A percentile compares a stretch with the other conserved stretches of the same genome.
Conservation (phyloP, 2,329 filamentous ascomycete genomes). For the Fusarium proliferatum region DNA sequence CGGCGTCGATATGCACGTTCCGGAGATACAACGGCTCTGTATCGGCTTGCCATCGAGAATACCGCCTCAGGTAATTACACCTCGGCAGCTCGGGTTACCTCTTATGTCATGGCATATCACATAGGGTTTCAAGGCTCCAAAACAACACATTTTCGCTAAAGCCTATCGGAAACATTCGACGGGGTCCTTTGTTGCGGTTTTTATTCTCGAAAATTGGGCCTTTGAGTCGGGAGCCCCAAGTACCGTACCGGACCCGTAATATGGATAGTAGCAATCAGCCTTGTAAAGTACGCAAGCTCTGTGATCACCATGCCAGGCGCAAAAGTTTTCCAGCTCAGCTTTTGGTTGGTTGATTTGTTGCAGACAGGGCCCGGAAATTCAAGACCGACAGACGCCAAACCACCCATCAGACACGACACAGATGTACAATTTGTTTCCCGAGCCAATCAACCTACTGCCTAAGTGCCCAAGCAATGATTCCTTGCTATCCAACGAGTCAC, state of each 20-base stretch:
- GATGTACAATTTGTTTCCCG: neutral
- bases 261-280: slow-evolving; percentile 17
- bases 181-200: slow-evolving; percentile 20
- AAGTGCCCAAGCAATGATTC: neutral
- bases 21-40: slow-evolving; percentile 11
- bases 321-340: neutral
- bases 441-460: neutral
- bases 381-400: neutral
- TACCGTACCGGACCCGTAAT: slow-evolving; percentile 6
- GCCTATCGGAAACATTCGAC: slow-evolving; percentile 2
- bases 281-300: slow-evolving; percentile 12
- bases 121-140: slow-evolving; percentile 1
- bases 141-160: neutral
- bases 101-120: neutral
- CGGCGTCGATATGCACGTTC: slow-evolving; percentile 2
- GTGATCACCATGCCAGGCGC: neutral
- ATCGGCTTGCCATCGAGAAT: slow-evolving; percentile 8
- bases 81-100: neutral
- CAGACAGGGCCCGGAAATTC: neutral
- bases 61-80: neutral
- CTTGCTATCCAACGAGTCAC: neutral
- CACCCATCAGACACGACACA: neutral
- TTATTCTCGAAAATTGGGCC: slow-evolving; percentile 29
- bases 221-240: slow-evolving; percentile 19
- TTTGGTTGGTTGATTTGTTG: neutral